phyloP scores from a whole-genome alignment of 768 basidiomycete genomes.

The Russula vinacea region DNA sequence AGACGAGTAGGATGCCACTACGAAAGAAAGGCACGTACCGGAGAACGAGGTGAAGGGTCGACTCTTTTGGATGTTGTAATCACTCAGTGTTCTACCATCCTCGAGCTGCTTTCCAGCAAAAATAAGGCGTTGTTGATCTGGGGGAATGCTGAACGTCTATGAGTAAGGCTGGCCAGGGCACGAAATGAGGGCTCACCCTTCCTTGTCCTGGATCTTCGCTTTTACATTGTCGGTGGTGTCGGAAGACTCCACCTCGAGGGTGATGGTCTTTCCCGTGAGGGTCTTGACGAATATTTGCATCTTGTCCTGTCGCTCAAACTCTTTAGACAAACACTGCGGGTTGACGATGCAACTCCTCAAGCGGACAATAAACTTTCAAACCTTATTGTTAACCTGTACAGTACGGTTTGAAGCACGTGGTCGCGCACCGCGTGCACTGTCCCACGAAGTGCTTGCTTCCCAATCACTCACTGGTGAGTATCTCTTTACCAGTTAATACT shows the following conservation, averaged over 20 bases:
- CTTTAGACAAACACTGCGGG: neutral
- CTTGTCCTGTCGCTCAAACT: constrained; percentile 20
- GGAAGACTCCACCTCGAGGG: constrained; percentile 95
- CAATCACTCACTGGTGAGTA: constrained; percentile 13
- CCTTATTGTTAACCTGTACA: constrained; percentile 24
- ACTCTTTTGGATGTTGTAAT: constrained; percentile 99
- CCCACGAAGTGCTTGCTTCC: neutral
- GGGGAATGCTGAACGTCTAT: constrained; percentile 63
- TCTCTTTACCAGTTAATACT: neutral
- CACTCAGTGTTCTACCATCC: constrained; percentile 92
- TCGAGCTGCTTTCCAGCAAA: constrained; percentile 99
- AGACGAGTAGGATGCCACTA: neutral
- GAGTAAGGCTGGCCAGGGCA: neutral
- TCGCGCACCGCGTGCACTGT: neutral
- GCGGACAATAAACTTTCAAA: neutral
- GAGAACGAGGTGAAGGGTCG: constrained; percentile 95
- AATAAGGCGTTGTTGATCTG: constrained; percentile 92
- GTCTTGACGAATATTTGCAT: constrained; percentile 77
- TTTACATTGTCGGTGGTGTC: constrained; percentile 98
- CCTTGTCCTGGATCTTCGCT: constrained; percentile 77
- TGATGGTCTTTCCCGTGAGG: constrained; percentile 96
- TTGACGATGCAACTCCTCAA: neutral
- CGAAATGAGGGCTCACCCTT: constrained; percentile 47
- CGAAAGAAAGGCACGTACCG: constrained; percentile 52
- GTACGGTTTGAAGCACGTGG: constrained; percentile 28